Evolutionary conservation across 345 rosid species (phyloP), one percentile per base, ranked within the genome.

Genomic region (Pelargonium nanum): DNA sequence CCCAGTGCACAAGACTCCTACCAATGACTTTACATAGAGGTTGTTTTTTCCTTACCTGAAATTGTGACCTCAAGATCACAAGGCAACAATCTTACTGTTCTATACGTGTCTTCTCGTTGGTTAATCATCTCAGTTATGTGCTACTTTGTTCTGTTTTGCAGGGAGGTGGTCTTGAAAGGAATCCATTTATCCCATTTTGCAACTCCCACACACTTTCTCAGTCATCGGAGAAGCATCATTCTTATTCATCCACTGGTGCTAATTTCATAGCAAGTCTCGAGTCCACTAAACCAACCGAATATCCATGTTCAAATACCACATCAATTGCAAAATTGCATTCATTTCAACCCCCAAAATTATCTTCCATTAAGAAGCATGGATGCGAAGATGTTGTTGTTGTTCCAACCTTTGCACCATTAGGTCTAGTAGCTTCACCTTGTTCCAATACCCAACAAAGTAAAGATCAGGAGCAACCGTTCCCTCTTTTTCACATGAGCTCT

Each of bases 101-200:
- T n/a, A n/a, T n/a, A n/a, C n/a, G n/a, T n/a, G n/a, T n/a, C n/a
- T n/a, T n/a, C n/a, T n/a, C n/a, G n/a, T n/a, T n/a, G n/a, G n/a
- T n/a, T n/a, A n/a, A n/a, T n/a, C n/a, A n/a, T n/a, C n/a, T n/a
- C n/a, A n/a, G n/a, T 28, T 7, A 28, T 28, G 32, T 28, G 32
- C 7, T 28, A 28, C 32, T 28, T 28, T n/a, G n/a, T 2, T 40
- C 9, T 12, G 0, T 10, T 12, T 65, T 56, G 60, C 58, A 85
- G 89, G 77, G 69, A 32, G 78, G 69, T 70, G 76, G 76, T 62
- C 68, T 50, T 32, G 81, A 82, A 65, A 80, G 70, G 70, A 76
- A 66, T 22, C 57, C 58, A 56, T 64, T 69, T 61, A 58, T 61
- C 63, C 72, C 73, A 59, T 56, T 64, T 55, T 44, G 68, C 50